A percentile compares a stretch with the other conserved stretches of the same genome.
Evolutionary conservation across 345 rosid genomes (phyloP).

Genomic region (Arabidopsis thaliana): TAIR10.1 NC_003074.8:23362501-23363000

Average conservation of each 20-base stretch:
- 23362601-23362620: constrained; percentile 21
- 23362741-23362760: constrained; percentile 13
- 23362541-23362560: constrained; percentile 1
- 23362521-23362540: background rate
- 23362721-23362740: background rate
- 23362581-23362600: constrained; percentile 17
- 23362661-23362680: constrained; percentile 39
- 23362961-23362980: background rate
- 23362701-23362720: background rate
- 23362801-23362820: background rate
- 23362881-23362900: constrained; percentile 40
- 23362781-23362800: constrained; percentile 13
- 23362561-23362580: constrained; percentile 25
- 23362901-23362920: constrained; percentile 11
- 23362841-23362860: constrained; percentile 22
- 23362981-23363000: background rate
- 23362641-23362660: constrained; percentile 36
- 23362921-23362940: constrained; percentile 38
- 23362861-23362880: constrained; percentile 34
- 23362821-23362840: constrained; percentile 12
- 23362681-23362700: constrained; percentile 25
- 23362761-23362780: constrained; percentile 35
- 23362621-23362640: constrained; percentile 44
- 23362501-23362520: background rate
- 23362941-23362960: constrained; percentile 33